Conservation (phyloP, 73 alveolate genomes). For the Blepharisma japonicum region DNA sequence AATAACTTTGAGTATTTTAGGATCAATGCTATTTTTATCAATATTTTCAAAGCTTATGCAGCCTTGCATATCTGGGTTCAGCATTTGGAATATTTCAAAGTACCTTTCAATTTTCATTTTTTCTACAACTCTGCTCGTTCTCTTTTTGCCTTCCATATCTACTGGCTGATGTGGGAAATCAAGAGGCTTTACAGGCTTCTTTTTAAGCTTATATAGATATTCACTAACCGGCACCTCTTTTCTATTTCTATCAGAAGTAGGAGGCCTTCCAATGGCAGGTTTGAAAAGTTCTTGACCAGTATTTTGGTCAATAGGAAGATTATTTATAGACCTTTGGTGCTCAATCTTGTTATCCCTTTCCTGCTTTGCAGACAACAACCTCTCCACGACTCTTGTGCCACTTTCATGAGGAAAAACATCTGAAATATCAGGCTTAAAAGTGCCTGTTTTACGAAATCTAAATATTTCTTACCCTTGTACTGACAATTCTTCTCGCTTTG, state of each 20-base stretch:
- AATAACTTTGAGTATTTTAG: not conserved
- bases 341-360: no score
- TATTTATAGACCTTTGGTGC: not conserved
- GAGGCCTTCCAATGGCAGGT: conserved; percentile 15
- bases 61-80: conserved; percentile 10
- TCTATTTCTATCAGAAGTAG: not conserved
- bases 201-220: not conserved
- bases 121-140: not conserved
- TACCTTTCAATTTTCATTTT: conserved; percentile 25
- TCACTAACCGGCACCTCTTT: not conserved
- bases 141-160: not conserved
- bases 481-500: no score
- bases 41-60: not conserved
- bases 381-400: no score
- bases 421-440: no score
- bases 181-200: not conserved
- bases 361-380: no score
- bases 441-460: no score
- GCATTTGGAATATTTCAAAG: conserved; percentile 12
- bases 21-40: not conserved
- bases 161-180: conserved; percentile 5
- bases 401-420: no score
- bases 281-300: conserved; percentile 17
- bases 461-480: no score
- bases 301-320: not conserved